phyloP scores from a whole-genome alignment of 257 asterid species.

The Lantana camara region DNA sequence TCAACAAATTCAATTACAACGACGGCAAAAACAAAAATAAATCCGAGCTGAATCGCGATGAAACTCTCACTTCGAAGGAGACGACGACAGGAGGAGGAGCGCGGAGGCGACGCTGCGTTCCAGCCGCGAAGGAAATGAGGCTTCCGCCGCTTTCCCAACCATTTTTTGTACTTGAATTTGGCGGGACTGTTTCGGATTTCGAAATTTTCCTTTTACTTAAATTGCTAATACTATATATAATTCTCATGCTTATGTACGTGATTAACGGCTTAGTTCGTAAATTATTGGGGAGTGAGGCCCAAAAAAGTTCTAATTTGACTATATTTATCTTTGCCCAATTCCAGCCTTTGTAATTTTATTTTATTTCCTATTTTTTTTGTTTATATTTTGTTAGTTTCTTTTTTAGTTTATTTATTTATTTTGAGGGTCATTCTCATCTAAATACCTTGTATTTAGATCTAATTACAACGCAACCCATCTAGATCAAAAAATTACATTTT shows the following conservation, averaged over 20 bases:
- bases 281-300: not conserved
- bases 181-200: constrained; percentile 58
- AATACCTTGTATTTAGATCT: no score
- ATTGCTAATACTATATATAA: not conserved
- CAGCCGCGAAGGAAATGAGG: constrained; percentile 62
- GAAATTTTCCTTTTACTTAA: not conserved
- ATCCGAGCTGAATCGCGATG: constrained; percentile 8
- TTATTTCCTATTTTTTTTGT: no score
- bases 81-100: constrained; percentile 72
- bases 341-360: no score
- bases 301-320: not conserved
- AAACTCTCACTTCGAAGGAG: constrained; percentile 42
- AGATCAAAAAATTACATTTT: no score
- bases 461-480: no score
- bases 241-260: not conserved
- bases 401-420: no score
- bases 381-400: no score
- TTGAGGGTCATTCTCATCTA: no score
- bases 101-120: constrained; percentile 83
- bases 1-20: constrained; percentile 9
- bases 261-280: not conserved
- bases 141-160: constrained; percentile 42
- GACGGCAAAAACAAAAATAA: not conserved
- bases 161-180: constrained; percentile 48
- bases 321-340: no score